Evolutionary conservation across 495 filamentous ascomycete genomes (phyloP), one percentile per base, ranked within the genome.

Genomic region (Thermochaetoides thermophila): DNA sequence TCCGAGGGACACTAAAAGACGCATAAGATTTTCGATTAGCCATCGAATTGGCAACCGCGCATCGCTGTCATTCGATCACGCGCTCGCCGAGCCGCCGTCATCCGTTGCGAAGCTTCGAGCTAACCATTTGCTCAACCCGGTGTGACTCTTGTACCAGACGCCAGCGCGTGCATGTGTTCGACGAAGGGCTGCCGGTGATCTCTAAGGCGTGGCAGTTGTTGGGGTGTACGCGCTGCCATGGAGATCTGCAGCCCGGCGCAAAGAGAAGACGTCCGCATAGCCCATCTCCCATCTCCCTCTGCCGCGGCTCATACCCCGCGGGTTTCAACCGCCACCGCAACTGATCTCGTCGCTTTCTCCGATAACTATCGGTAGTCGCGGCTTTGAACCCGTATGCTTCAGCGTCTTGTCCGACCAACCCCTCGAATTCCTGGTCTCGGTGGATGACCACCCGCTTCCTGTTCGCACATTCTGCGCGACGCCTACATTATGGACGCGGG

Each of bases 401-500:
- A 27, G 26, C 26, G 38, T 29, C 32, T 34, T n/a, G 26, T 34
- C 34, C 29, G 24, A 36, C 16, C 32, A 32, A 26, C 17, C 18
- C 40, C 31, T 17, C 29, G 6, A 37, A 43, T 29, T 9, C 27
- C 32, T 34, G 35, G 32, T 33, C 27, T 36, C 29, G 49, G 47
- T 50, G 42, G 36, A 47, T 49, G 43, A 44, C 6, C 6, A 24
- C 35, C 24, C 27, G 29, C 38, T 38, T 31, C 31, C 11, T 17
- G 33, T 32, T 25, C 35, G 20, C 27, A 31, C 27, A 11, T 11
- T 24, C 21, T 6, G 11, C 21, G 11, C 21, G 11, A 39, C 42
- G 40, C 40, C 27, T 38, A 28, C 33, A 20, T 61, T 46, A 68
- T 68, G 63, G 63, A 68, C 49, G 55, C 59, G 49, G 62, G 61